Conservation (phyloP, 768 basidiomycete species). For the Suillus placidus region DNA sequence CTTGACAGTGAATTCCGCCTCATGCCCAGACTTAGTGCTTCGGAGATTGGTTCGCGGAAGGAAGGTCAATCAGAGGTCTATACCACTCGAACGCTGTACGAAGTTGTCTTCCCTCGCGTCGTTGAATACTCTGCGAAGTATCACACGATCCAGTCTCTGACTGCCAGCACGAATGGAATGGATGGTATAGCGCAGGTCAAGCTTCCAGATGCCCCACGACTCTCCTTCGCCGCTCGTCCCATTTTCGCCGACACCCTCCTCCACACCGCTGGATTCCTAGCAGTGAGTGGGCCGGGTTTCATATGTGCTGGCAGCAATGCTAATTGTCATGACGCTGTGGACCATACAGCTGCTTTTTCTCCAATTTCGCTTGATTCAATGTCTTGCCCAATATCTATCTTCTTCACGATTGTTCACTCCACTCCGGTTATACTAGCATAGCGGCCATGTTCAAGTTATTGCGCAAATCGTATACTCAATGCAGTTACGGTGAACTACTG, state of each 20-base stretch:
- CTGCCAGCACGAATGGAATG: slow-evolving; percentile 48
- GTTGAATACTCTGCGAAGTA: slow-evolving; percentile 64
- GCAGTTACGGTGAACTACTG: no score
- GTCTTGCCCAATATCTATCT: no score
- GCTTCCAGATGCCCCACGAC: slow-evolving; percentile 38
- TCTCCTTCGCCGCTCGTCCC: slow-evolving; percentile 48
- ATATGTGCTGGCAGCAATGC: no score
- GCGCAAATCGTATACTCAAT: no score
- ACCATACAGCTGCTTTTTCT: no score
- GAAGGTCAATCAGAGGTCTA: slow-evolving; percentile 46
- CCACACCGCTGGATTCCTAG: slow-evolving; percentile 71
- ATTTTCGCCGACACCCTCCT: slow-evolving; percentile 69
- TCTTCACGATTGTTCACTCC: no score
- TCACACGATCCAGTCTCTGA: slow-evolving; percentile 58
- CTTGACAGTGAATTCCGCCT: slow-evolving; percentile 41
- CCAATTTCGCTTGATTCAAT: no score
- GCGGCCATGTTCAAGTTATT: no score
- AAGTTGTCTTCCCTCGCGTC: slow-evolving; percentile 68
- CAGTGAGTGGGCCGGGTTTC: slow-evolving; percentile 16
- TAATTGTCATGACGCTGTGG: no score
- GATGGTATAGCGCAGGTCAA: slow-evolving; percentile 55
- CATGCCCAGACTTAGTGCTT: slow-evolving; percentile 37
- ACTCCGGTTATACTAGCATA: no score
- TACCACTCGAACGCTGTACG: slow-evolving; percentile 58
- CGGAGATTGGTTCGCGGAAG: slow-evolving; percentile 31